A percentile compares a stretch with the other conserved stretches of the same genome.
These are phyloP conservation scores for Aspergillus pseudoviridinutans DNA, from an alignment of 2,329 filamentous ascomycete genomes.

Conservation along the genomic window DNA sequence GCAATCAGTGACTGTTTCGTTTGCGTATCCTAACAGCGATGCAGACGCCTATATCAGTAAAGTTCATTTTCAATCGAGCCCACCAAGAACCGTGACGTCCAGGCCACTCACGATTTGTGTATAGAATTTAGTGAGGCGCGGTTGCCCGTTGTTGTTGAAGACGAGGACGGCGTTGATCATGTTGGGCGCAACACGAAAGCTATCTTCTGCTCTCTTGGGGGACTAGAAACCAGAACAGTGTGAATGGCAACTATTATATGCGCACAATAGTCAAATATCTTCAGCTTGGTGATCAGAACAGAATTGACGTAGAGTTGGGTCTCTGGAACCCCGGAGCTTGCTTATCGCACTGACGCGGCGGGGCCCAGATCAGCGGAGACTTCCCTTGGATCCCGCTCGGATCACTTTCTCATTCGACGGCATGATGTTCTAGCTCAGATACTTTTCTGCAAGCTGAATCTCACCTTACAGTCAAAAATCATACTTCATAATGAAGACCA, in stretches of 20 bases:
- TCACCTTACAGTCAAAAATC: background rate
- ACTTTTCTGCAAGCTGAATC: background rate
- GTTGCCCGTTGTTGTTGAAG: constrained; percentile 97
- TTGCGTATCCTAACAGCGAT: constrained; percentile 74
- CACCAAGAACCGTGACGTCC: background rate
- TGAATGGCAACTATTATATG: background rate
- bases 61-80: background rate
- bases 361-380: constrained; percentile 9
- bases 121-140: constrained; percentile 96
- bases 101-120: constrained; percentile 71
- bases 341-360: constrained; percentile 15
- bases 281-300: background rate
- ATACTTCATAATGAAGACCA: constrained; percentile 3
- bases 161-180: constrained; percentile 99
- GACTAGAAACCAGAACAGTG: background rate
- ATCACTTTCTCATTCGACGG: constrained; percentile 9
- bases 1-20: constrained; percentile 95
- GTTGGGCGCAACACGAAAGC: constrained; percentile 12
- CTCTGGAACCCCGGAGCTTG: background rate
- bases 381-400: constrained; percentile 5
- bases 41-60: background rate
- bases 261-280: background rate
- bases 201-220: background rate
- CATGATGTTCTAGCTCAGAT: background rate
- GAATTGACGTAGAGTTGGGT: background rate